Base-by-base conservation (phyloP, 75 land plant species). In the Pinus tabuliformis region DNA sequence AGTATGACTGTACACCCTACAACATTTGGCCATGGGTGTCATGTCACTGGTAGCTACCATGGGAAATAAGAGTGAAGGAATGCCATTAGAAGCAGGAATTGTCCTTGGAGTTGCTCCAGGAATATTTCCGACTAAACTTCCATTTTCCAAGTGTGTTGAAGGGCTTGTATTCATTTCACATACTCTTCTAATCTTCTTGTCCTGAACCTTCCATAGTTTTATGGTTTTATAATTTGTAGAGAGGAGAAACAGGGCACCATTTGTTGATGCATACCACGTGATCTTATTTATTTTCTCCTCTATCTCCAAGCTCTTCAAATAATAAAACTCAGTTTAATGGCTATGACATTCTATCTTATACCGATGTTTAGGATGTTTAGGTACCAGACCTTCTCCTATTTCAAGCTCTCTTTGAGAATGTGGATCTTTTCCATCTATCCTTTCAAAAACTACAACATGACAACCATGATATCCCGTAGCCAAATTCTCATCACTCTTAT, bases 241-340 rank as follows among this genome's bases (percentile, higher is more conserved):
- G 70, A 95, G 91, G 49, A 92, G 72, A 76, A 89, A 89, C 39
- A 83, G 76, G 1, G 95, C 83, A 74, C 83, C 90, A 77, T 92
- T 92, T n/a, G 88, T 77, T 58, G 87, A 62, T n/a, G 83, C 75
- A 70, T 91, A 90, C 95, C 98, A 95, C 75, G 78, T 88, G 21
- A 95, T 71, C 78, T 89, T 92, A 79, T 92, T 95, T 65, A 95
- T 92, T 84, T 92, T 92, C 81, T 95, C 95, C 76, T 88, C 95
- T 76, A 95, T 95, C 76, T 92, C 95, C 82, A 87, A 58, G 74
- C 91, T 95, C 79, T 87, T 95, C 75, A 95, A 71, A 80, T 92
- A 95, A 70, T 95, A 95, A 84, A 95, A 92, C 98, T 92, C 95
- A 21, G 95, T 91, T 78, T 95, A 93, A 83, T 95, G 98, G 81